Evolutionary conservation across 441 rosid genomes (phyloP).

Genomic region (Populus trichocarpa): DNA sequence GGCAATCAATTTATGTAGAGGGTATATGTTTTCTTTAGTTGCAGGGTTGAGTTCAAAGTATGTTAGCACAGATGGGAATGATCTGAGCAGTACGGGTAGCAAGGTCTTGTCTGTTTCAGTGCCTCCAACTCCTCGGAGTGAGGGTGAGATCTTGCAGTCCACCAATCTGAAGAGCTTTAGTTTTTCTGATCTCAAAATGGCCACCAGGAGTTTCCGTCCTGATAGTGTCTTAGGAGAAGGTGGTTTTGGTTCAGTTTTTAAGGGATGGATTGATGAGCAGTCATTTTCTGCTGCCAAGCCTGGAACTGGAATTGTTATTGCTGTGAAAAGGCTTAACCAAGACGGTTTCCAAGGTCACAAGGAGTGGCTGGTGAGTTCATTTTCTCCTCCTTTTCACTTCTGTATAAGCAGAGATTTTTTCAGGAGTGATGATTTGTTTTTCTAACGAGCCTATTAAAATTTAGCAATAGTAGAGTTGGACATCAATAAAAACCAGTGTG

Average conservation of each 20-base stretch:
- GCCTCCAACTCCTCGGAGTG: constrained; percentile 64
- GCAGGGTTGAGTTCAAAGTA: constrained; percentile 60
- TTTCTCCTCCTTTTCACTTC: constrained; percentile 12
- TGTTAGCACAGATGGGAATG: constrained; percentile 48
- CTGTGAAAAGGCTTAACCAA: constrained; percentile 79
- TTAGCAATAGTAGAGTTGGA: not conserved
- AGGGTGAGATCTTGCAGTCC: constrained; percentile 81
- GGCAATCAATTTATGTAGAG: not conserved
- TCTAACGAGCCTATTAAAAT: not conserved
- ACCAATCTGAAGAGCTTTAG: constrained; percentile 67
- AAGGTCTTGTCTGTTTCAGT: constrained; percentile 47
- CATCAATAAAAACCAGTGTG: not conserved
- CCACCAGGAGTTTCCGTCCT: constrained; percentile 83
- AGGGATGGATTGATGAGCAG: constrained; percentile 87
- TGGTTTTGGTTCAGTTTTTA: constrained; percentile 69
- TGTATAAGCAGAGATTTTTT: not conserved
- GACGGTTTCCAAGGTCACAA: constrained; percentile 84
- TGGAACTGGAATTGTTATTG: constrained; percentile 81
- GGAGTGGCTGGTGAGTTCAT: constrained; percentile 84
- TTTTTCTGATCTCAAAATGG: constrained; percentile 56
- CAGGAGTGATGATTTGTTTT: not conserved
- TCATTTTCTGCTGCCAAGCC: constrained; percentile 67
- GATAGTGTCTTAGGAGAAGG: constrained; percentile 44
- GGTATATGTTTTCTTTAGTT: not conserved
- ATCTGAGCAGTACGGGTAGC: constrained; percentile 45